phyloP scores from a whole-genome alignment of 2,329 filamentous ascomycete species.

The Aspergillus glaucus region DNA sequence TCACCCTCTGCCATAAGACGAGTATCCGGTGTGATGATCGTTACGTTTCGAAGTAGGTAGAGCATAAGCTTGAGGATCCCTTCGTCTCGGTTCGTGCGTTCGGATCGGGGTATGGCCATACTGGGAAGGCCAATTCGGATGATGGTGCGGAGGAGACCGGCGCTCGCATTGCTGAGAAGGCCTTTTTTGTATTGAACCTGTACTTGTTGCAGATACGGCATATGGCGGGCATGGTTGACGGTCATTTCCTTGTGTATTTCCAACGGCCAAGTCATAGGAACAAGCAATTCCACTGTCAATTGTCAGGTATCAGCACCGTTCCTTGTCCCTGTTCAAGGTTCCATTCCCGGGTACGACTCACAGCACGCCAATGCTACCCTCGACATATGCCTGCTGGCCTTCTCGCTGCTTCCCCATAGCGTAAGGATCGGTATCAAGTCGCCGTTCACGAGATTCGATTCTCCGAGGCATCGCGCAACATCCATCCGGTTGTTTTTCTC shows the following conservation, averaged over 20 bases:
- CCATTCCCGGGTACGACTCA: slow-evolving; percentile 24
- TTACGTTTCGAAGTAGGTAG: slow-evolving; percentile 83
- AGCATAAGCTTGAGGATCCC: slow-evolving; percentile 87
- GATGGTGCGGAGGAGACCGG: slow-evolving; percentile 70
- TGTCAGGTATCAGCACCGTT: slow-evolving; percentile 14
- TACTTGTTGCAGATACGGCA: slow-evolving; percentile 79
- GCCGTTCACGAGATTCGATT: slow-evolving; percentile 84
- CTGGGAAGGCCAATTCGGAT: slow-evolving; percentile 77
- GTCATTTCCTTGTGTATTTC: slow-evolving; percentile 79
- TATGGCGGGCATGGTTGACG: slow-evolving; percentile 84
- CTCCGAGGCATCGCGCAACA: slow-evolving; percentile 84
- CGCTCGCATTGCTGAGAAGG: slow-evolving; percentile 75
- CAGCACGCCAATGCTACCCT: slow-evolving; percentile 74
- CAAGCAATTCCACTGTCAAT: slow-evolving; percentile 67
- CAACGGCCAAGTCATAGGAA: slow-evolving; percentile 90
- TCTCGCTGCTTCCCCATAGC: slow-evolving; percentile 67
- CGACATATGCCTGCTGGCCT: slow-evolving; percentile 67
- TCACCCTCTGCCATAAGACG: slow-evolving; percentile 75
- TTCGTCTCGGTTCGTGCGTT: slow-evolving; percentile 73
- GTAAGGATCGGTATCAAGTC: slow-evolving; percentile 87
- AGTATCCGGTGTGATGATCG: slow-evolving; percentile 70
- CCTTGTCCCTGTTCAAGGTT: background rate
- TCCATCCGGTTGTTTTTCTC: slow-evolving; percentile 91
- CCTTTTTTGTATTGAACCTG: slow-evolving; percentile 86
- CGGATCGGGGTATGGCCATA: slow-evolving; percentile 70